Evolutionary conservation across 2,329 filamentous ascomycete genomes (phyloP), one percentile per base, ranked within the genome.

Genomic region (Exophiala dermatitidis): DNA sequence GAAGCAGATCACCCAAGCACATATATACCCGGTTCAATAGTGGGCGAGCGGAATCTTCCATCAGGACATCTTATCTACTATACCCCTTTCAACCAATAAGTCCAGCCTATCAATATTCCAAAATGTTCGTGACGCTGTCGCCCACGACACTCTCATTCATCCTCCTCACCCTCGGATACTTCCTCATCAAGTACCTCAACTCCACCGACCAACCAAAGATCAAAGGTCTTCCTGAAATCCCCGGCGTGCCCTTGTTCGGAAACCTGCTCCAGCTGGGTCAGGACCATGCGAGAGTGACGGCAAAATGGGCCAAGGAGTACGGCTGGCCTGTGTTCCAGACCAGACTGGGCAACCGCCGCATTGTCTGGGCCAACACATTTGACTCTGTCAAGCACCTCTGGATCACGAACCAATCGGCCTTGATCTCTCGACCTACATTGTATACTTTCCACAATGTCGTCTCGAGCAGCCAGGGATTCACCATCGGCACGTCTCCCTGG

Each of bases 401-500:
- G 83, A 85, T 90, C 66, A 85, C 82, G 6, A 84, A 91, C 62
- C 86, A 90, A 63, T 87, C 86, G 0, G 78, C 86, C 0, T 72
- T 90, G 53, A 88, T 90, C 63, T 90, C 85, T 0, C 80, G 88
- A 1, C 88, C 88, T 0, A 88, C 77, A 28, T 80, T 90, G 45
- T 86, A 91, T 68, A 91, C 87, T 0, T 91, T 90, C 68, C 87
- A 90, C 69, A 86, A 79, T 3, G 84, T 90, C 3, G 84, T 90
- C 2, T 89, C 86, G 1, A 81, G 77, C 33, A 87, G 84, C 0
- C 84, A 89, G 61, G 86, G 86, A 4, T 86, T 89, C 68, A 91
- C 87, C 0, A 89, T 93, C 56, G 88, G 88, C 1, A 89, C 87
- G 0, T 90, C 86, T 0, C 87, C 88, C 0, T 93, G 87, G 84